Base-by-base conservation (phyloP, 768 basidiomycete genomes). In the Leccinum subtestaceum region DNA sequence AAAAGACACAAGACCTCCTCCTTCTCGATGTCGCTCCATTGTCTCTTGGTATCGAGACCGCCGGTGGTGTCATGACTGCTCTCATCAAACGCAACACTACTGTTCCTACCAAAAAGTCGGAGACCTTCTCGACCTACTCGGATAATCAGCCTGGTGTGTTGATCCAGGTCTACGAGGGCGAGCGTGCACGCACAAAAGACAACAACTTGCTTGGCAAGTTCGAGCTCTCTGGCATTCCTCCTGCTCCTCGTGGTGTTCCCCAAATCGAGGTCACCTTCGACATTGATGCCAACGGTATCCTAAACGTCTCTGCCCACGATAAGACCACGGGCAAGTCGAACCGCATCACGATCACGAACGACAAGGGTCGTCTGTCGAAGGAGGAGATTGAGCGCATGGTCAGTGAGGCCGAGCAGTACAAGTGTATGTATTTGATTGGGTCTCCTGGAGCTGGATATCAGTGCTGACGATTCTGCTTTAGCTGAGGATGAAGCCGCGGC, bases 351-450 rank as follows among this genome's bases (percentile, higher is more conserved):
- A 95, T 95, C 77, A 94, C 90, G 67, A 94, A 94, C 75, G 95
- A 97, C 81, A 95, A 98, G 81, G 94, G 95, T 47, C 93, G 95
- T 75, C 78, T 98, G 65, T 94, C 91, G 63, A 93, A 96, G 80
- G 95, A 98, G 76, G 95, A 98, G 72, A 98, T 98, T 62, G 95
- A 98, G 75, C 91, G 94, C 73, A 98, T 98, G 95, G 93, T 98
- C 47, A 72, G 75, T 60, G 95, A 97, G 72, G 95, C 95, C 56
- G 95, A 96, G 85, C 86, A 87, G 72, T 95, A 94, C 82, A 93
- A 89, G 77, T 79, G 86, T 83, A 75, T 67, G 83, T 55, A 46
- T 52, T 62, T 23, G 12, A 25, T 50, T 3, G 7, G 34, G 2
- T 31, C 43, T 2, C 19, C 9, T 65, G 1, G 38, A 23, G n/a